Evolutionary conservation across 1,284 basidiomycete species (phyloP).

Genomic region (Sanguinoderma infundibulare): DNA sequence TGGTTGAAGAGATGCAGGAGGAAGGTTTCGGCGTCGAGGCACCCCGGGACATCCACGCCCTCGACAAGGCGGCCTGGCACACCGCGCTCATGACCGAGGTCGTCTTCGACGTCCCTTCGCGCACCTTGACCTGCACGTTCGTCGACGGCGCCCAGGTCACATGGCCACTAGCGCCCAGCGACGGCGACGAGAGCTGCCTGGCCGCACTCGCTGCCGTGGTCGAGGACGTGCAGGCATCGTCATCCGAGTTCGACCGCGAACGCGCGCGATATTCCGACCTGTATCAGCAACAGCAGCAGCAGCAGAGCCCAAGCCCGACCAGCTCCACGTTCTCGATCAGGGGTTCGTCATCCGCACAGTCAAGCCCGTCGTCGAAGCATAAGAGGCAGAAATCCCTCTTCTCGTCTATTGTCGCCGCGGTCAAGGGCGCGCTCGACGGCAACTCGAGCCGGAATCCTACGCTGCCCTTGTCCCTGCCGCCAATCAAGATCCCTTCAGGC

Average conservation of each 20-base stretch:
- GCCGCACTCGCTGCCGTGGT: conserved; percentile 53
- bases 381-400: conserved; percentile 68
- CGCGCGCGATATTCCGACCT: conserved; percentile 10
- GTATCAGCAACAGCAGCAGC: too few relatives aligned
- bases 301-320: conserved; percentile 1
- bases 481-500: conserved; percentile 22
- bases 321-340: conserved; percentile 3
- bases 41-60: conserved; percentile 58
- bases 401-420: conserved; percentile 69
- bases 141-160: conserved; percentile 56
- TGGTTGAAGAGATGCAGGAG: conserved; percentile 49
- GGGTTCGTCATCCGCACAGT: conserved; percentile 13
- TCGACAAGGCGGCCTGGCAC: conserved; percentile 67
- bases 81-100: conserved; percentile 61
- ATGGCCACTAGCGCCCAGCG: conserved; percentile 44
- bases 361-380: conserved; percentile 42
- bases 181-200: conserved; percentile 41
- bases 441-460: conserved; percentile 10
- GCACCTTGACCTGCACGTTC: conserved; percentile 55
- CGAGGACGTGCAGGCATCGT: conserved; percentile 53
- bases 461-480: conserved; percentile 13
- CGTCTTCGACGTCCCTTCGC: conserved; percentile 56
- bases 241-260: conserved; percentile 25
- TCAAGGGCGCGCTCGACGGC: conserved; percentile 28
- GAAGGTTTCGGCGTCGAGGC: conserved; percentile 18